Evolutionary conservation across 1,139 yeast genomes (phyloP).

Genomic region (Yamadazyma taylorii): DNA sequence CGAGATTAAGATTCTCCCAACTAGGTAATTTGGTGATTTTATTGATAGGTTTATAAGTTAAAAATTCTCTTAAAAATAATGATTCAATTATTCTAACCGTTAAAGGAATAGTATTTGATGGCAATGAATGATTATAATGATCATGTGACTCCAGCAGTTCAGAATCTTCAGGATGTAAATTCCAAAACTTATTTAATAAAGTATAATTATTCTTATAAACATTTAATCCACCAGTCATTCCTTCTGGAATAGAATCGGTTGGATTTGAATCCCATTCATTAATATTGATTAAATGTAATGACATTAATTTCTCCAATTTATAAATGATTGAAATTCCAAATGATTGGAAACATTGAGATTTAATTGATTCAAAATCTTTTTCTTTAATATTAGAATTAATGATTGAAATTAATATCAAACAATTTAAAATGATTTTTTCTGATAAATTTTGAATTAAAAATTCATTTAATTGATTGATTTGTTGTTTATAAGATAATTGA

Average conservation of each 20-base stretch:
- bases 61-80: conserved; percentile 47
- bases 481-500: conserved; percentile 55
- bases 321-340: conserved; percentile 56
- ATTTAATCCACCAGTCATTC: conserved; percentile 36
- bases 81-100: conserved; percentile 50
- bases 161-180: conserved; percentile 39
- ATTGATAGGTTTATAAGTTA: conserved; percentile 42
- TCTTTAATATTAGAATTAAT: conserved; percentile 66
- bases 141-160: conserved; percentile 14
- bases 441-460: conserved; percentile 44
- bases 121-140: conserved; percentile 29
- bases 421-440: conserved; percentile 43
- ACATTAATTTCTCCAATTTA: conserved; percentile 27
- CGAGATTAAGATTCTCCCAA: conserved; percentile 44
- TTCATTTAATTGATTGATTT: conserved; percentile 47
- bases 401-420: conserved; percentile 55
- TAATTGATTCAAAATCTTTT: conserved; percentile 52
- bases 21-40: conserved; percentile 41
- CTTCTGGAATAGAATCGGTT: conserved; percentile 24
- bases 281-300: conserved; percentile 26
- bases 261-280: conserved; percentile 19
- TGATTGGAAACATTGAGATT: conserved; percentile 51
- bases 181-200: conserved; percentile 46
- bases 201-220: conserved; percentile 36
- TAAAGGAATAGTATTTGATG: conserved; percentile 54